Conservation (phyloP, 176 grass and related monocot genomes). For the Cenchrus americanus region DNA sequence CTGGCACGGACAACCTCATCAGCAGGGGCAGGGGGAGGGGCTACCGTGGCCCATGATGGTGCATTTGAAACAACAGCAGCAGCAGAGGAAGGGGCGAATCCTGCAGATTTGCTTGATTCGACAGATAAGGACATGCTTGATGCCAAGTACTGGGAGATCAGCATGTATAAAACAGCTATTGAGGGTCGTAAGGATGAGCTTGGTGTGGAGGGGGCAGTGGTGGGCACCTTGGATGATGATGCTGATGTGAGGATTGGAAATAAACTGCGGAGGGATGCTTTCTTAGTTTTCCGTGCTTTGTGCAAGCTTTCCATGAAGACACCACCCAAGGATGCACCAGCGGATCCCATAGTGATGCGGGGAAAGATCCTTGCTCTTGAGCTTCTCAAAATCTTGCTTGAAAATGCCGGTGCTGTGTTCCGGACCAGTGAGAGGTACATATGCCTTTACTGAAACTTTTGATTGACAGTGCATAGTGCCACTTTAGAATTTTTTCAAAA, state of each 20-base stretch:
- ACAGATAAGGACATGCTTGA: constrained; percentile 99
- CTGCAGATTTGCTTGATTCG: constrained; percentile 91
- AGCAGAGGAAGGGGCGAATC: constrained; percentile 71
- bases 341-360: constrained; percentile 83
- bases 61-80: constrained; percentile 85
- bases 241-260: constrained; percentile 91
- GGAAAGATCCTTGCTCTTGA: constrained; percentile 97
- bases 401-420: constrained; percentile 98
- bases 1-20: constrained; percentile 57
- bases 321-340: constrained; percentile 81
- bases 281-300: constrained; percentile 91
- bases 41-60: constrained; percentile 69
- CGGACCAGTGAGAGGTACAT: constrained; percentile 92
- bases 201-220: constrained; percentile 69
- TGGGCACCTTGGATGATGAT: constrained; percentile 76
- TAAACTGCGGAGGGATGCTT: constrained; percentile 90
- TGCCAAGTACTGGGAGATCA: constrained; percentile 99
- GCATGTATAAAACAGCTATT: constrained; percentile 96
- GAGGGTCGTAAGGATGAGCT: constrained; percentile 95
- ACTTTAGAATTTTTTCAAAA: constrained; percentile 9
- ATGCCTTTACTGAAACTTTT: constrained; percentile 30
- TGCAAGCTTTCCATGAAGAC: constrained; percentile 99
- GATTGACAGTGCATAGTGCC: background rate
- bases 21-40: constrained; percentile 32
- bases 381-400: constrained; percentile 97